phyloP scores from a whole-genome alignment of 2,329 filamentous ascomycete species.

The Aureobasidium subglaciale region DNA sequence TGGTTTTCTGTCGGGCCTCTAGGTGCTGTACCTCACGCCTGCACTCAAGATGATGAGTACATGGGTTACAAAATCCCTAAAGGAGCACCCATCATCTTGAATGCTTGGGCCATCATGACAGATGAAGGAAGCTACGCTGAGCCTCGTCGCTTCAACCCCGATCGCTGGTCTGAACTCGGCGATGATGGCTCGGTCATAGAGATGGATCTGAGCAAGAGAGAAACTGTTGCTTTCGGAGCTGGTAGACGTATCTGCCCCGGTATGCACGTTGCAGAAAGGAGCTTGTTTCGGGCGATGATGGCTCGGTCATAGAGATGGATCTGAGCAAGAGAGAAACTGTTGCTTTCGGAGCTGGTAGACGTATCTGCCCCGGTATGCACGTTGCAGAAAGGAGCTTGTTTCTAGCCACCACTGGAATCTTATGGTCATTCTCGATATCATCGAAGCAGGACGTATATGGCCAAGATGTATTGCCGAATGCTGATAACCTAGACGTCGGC shows the following conservation, averaged over 20 bases:
- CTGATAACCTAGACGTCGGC: constrained; percentile 23
- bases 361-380: constrained; percentile 53
- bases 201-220: constrained; percentile 37
- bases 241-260: constrained; percentile 54
- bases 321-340: constrained; percentile 52
- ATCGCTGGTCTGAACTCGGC: constrained; percentile 22
- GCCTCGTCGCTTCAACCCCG: constrained; percentile 32
- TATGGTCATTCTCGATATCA: constrained; percentile 37
- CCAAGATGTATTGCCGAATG: constrained; percentile 31
- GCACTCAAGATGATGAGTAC: constrained; percentile 23
- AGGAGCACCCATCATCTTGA: constrained; percentile 30
- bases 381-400: constrained; percentile 46
- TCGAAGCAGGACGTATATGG: constrained; percentile 25
- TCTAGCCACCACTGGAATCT: constrained; percentile 40
- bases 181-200: constrained; percentile 24
- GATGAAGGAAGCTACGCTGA: constrained; percentile 32
- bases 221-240: constrained; percentile 50
- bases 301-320: no score
- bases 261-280: constrained; percentile 47
- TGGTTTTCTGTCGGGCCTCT: constrained; percentile 28
- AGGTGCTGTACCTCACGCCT: constrained; percentile 34
- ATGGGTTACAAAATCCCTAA: constrained; percentile 33
- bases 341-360: constrained; percentile 49
- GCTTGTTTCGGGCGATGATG: no score
- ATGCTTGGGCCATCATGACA: constrained; percentile 35